Percentiles rank a stretch among this genome's conserved stretches.
These are phyloP conservation scores for Pseudozyma sp. DNA, from an alignment of 1,284 basidiomycete species.

Conservation along the genomic window DNA sequence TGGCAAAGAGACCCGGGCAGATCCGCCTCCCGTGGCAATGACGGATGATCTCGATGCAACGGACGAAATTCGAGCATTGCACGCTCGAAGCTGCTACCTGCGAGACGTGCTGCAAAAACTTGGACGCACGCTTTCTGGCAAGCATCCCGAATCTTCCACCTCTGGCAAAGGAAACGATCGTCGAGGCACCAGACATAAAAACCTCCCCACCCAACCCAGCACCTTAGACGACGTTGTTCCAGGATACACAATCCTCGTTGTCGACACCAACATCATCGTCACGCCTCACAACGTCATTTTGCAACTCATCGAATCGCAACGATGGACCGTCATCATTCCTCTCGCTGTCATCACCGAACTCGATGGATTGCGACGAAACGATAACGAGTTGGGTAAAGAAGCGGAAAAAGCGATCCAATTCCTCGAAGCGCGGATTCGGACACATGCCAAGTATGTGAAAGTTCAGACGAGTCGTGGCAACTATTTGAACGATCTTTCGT, in stretches of 20 bases:
- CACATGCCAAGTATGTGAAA: constrained; percentile 83
- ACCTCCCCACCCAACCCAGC: constrained; percentile 16
- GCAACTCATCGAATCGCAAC: constrained; percentile 81
- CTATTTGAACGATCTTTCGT: constrained; percentile 84
- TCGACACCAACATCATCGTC: constrained; percentile 93
- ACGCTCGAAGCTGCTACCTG: constrained; percentile 33
- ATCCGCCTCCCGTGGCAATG: constrained; percentile 1
- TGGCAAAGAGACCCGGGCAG: background rate
- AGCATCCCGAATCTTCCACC: constrained; percentile 25
- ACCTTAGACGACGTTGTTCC: constrained; percentile 73
- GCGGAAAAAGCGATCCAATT: constrained; percentile 81
- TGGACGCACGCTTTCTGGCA: constrained; percentile 58
- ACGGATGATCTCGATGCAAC: constrained; percentile 5
- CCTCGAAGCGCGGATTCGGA: constrained; percentile 79
- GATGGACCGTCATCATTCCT: constrained; percentile 90
- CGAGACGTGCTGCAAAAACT: constrained; percentile 28
- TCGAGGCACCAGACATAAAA: constrained; percentile 57
- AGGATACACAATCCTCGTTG: constrained; percentile 88
- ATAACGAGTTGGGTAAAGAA: constrained; percentile 74
- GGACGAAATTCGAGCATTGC: constrained; percentile 75
- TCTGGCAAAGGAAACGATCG: constrained; percentile 21
- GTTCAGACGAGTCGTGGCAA: constrained; percentile 95
- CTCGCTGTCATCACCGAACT: constrained; percentile 87
- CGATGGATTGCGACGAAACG: constrained; percentile 83
- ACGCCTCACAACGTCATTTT: constrained; percentile 43